These are phyloP conservation scores for Cryptococcus sp. DNA, from an alignment of 1,284 basidiomycete species.

Conservation along the genomic window DNA sequence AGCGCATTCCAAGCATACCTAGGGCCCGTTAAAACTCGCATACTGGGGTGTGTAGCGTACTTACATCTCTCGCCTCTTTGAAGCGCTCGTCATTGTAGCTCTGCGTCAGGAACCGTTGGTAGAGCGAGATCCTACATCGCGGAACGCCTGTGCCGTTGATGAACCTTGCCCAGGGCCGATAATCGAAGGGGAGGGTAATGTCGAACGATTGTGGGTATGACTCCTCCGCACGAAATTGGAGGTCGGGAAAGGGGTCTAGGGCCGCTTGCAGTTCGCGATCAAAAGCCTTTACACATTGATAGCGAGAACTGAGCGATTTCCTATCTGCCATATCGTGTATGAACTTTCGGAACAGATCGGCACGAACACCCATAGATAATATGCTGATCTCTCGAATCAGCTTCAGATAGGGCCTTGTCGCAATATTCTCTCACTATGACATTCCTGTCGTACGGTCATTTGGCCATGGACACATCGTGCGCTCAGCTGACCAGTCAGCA, in stretches of 20 bases:
- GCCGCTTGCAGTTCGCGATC: conserved; percentile 9
- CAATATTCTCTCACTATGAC: too few species aligned
- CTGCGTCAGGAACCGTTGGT: conserved; percentile 26
- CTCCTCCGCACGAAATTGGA: conserved; percentile 13
- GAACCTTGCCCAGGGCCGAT: conserved; percentile 20
- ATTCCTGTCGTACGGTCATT: too few species aligned
- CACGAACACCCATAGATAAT: too few species aligned
- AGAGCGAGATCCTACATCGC: conserved; percentile 13
- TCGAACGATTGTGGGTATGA: conserved; percentile 2
- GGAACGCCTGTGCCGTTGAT: conserved; percentile 12
- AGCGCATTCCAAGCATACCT: conserved; percentile 28
- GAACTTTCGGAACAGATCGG: too few species aligned
- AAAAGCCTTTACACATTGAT: conserved; percentile 15
- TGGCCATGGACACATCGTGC: too few species aligned
- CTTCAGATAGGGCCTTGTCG: too few species aligned
- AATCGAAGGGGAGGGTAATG: conserved; percentile 10
- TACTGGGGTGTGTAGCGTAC: too few species aligned
- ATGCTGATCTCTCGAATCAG: too few species aligned
- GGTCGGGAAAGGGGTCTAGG: conserved; percentile 13
- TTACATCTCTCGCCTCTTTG: conserved; percentile 25
- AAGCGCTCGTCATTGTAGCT: conserved; percentile 34
- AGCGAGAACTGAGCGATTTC: conserved; percentile 10
- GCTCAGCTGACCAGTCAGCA: background rate
- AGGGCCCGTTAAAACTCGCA: too few species aligned
- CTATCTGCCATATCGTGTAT: too few species aligned